These are phyloP conservation scores for Aspergillus versicolor DNA, from an alignment of 2,329 filamentous ascomycete species.

Conservation along the genomic window DNA sequence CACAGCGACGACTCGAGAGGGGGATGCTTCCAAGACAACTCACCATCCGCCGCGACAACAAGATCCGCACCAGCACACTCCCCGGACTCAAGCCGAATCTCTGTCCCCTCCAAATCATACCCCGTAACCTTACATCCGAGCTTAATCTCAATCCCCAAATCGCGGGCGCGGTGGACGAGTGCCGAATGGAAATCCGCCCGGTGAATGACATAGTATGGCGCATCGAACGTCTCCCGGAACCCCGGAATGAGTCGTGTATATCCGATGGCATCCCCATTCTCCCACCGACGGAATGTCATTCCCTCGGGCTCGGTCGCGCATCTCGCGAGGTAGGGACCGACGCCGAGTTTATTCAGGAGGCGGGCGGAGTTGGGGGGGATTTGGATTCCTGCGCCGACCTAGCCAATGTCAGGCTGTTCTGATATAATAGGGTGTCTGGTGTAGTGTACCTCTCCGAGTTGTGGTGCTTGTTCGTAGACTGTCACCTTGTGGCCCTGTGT, in stretches of 20 bases:
- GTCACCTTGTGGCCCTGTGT: constrained; percentile 23
- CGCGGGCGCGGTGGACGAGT: constrained; percentile 14
- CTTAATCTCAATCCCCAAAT: constrained; percentile 18
- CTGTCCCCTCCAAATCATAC: constrained; percentile 14
- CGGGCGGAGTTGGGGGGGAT: constrained; percentile 45
- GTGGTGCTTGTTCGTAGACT: constrained; percentile 29
- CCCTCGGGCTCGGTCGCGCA: constrained; percentile 27
- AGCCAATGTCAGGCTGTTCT: too few species aligned
- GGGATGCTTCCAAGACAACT: too few species aligned
- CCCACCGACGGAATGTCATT: constrained; percentile 35
- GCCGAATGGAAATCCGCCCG: constrained; percentile 46
- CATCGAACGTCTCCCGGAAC: constrained; percentile 31
- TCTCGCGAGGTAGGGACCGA: constrained; percentile 25
- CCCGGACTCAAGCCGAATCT: constrained; percentile 10
- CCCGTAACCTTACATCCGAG: constrained; percentile 14
- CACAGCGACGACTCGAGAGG: too few species aligned
- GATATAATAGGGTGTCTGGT: too few species aligned
- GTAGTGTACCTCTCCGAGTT: constrained; percentile 36
- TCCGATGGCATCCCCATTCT: constrained; percentile 41
- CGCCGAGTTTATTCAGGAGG: constrained; percentile 40
- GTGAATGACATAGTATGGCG: constrained; percentile 50
- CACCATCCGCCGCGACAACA: constrained; percentile 24
- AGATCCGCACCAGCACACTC: constrained; percentile 12
- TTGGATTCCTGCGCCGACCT: constrained; percentile 36
- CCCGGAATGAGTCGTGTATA: constrained; percentile 33